These are phyloP conservation scores for Dactylellina haptotyla DNA, from an alignment of 2,329 filamentous ascomycete genomes.

Conservation along the genomic window DNA sequence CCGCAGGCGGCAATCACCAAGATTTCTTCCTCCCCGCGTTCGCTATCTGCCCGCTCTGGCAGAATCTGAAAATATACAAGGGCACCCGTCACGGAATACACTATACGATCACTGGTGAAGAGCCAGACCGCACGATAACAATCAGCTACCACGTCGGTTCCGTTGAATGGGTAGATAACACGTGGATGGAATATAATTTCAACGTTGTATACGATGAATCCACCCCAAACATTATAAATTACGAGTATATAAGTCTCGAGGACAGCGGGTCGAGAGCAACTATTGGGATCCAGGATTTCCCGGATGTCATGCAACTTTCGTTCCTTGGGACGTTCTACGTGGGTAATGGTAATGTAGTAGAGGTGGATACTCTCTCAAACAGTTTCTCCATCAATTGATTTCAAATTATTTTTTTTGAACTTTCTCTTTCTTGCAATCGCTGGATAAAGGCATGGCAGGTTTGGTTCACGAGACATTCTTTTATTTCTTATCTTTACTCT, in stretches of 20 bases:
- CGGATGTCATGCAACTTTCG: background rate
- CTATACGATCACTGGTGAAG: background rate
- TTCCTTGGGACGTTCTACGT: background rate
- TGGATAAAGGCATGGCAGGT: no score
- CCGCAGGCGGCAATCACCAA: no score
- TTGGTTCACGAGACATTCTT: no score
- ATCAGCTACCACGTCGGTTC: background rate
- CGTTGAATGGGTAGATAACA: background rate
- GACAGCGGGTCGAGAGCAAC: background rate
- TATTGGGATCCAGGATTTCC: conserved; percentile 1
- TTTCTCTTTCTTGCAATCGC: no score
- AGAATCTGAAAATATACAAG: background rate
- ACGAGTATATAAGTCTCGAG: background rate
- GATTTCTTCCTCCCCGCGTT: background rate
- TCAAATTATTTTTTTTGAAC: no score
- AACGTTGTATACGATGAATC: background rate
- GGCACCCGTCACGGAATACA: background rate
- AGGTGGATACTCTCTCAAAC: background rate
- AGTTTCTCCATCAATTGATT: no score
- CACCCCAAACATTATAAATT: background rate
- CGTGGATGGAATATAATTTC: background rate
- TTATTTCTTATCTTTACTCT: no score
- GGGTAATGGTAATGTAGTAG: background rate
- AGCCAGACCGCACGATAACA: background rate
- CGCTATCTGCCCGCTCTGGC: background rate